A percentile compares a stretch with the other conserved stretches of the same genome.
Conservation (phyloP, 306 rosid genomes). For the Adenanthera pavonina region DNA sequence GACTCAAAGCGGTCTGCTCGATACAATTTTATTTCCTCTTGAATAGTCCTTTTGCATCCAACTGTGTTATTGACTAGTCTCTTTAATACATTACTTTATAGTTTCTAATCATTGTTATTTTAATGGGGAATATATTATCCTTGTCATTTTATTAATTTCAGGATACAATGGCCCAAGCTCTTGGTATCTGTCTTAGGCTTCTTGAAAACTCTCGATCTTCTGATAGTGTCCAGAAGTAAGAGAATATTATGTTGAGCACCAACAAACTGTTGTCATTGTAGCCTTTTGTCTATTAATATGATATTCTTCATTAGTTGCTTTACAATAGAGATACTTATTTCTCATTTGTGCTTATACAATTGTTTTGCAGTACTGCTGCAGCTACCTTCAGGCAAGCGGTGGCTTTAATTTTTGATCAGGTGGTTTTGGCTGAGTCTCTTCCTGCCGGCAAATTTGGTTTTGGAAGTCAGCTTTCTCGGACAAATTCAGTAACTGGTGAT, state of each 20-base stretch:
- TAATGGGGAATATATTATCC: neutral
- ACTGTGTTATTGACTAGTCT: neutral
- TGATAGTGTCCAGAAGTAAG: constrained; percentile 94
- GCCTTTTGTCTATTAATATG: constrained; percentile 27
- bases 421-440: constrained; percentile 83
- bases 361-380: constrained; percentile 89
- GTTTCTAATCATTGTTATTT: neutral
- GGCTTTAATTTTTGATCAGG: constrained; percentile 87
- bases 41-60: neutral
- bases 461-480: constrained; percentile 79
- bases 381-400: constrained; percentile 99
- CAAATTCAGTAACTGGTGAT: constrained; percentile 79
- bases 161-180: constrained; percentile 93
- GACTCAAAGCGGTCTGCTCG: constrained; percentile 7
- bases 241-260: constrained; percentile 24
- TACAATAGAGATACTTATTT: neutral
- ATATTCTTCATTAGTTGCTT: constrained; percentile 13
- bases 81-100: neutral
- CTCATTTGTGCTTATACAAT: constrained; percentile 44
- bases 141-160: constrained; percentile 44
- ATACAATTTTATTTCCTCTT: neutral
- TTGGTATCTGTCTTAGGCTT: constrained; percentile 92
- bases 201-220: constrained; percentile 86
- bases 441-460: constrained; percentile 81
- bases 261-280: neutral